Evolutionary conservation across 1,284 basidiomycete species (phyloP), one percentile per base, ranked within the genome.

Genomic region (Melampsora abietis-canadensis): DNA sequence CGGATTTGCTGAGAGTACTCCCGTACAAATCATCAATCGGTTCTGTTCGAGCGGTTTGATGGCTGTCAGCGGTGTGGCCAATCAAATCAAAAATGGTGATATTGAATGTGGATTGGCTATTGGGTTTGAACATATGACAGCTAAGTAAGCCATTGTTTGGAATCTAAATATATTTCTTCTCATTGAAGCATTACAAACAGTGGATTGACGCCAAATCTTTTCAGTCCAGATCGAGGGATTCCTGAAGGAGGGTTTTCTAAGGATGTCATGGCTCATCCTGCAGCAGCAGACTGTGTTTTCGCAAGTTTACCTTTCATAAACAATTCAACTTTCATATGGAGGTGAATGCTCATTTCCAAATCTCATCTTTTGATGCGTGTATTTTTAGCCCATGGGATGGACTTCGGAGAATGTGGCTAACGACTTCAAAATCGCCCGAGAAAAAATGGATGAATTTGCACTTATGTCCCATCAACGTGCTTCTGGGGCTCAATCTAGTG

Each of bases 21-120:
- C 92, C 1, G 83, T 91, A 6, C 88, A 92, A 80, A 85, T 85
- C 65, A 83, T 92, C 80, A 92, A 92, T 81, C 85, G 91, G 57
- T 92, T 89, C 82, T 92, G 90, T 76, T 89, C 90, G 0, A 92
- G 90, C 0, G 92, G 92, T 37, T 85, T 94, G 59, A 92, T 92
- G 88, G 88, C 92, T 5, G 88, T 94, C 76, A 86, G 90, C 67
- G 85, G 86, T 48, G 88, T 94, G 76, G 86, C 90, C 30, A 94
- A 93, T 82, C 87, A 91, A 80, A 90, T 94, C 76, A 85, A 87
- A 34, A 85, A 85, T 12, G 90, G 91, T 34, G 90, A 94, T 80
- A 92, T 93, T 76, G 87, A 92, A 70, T 85, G 93, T 77, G 92
- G 92, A 2, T 85, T 94, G 8, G 92, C 92, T 1, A 82, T 92